phyloP scores from a whole-genome alignment of 2,329 filamentous ascomycete species.

The Dothiorella sarmentorum region DNA sequence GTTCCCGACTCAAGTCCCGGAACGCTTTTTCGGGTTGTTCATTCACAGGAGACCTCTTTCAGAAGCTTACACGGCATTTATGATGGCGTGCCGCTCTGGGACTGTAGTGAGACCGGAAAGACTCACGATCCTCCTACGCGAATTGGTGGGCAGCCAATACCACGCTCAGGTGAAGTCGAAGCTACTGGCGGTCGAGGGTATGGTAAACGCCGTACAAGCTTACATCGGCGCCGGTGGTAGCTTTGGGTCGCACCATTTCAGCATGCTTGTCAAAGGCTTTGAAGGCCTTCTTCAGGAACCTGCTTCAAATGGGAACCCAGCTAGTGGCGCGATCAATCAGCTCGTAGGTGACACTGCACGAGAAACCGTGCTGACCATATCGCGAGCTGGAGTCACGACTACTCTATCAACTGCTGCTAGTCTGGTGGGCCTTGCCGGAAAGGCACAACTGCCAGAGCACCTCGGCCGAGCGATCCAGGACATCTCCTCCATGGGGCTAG shows the following conservation, averaged over 20 bases:
- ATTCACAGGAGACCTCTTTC: constrained; percentile 43
- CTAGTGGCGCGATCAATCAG: not conserved
- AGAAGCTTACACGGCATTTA: constrained; percentile 48
- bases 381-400: constrained; percentile 26
- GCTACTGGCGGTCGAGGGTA: constrained; percentile 30
- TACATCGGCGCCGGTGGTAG: constrained; percentile 39
- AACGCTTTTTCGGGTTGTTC: constrained; percentile 45
- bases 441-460: not conserved
- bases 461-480: constrained; percentile 13
- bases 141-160: constrained; percentile 28
- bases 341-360: constrained; percentile 7
- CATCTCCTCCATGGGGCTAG: not conserved
- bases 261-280: constrained; percentile 36
- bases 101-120: constrained; percentile 29
- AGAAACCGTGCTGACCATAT: not conserved
- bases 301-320: constrained; percentile 19
- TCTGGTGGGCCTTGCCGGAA: constrained; percentile 32
- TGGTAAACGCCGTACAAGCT: constrained; percentile 43
- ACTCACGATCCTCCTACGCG: constrained; percentile 34
- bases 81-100: constrained; percentile 48
- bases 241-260: constrained; percentile 36
- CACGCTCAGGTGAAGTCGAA: not conserved
- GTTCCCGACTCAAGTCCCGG: constrained; percentile 41
- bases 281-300: constrained; percentile 22
- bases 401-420: constrained; percentile 25